A percentile compares a stretch with the other conserved stretches of the same genome.
phyloP scores from a whole-genome alignment of 148 eudicot species.

The Rhododendron kiyosumense region DNA sequence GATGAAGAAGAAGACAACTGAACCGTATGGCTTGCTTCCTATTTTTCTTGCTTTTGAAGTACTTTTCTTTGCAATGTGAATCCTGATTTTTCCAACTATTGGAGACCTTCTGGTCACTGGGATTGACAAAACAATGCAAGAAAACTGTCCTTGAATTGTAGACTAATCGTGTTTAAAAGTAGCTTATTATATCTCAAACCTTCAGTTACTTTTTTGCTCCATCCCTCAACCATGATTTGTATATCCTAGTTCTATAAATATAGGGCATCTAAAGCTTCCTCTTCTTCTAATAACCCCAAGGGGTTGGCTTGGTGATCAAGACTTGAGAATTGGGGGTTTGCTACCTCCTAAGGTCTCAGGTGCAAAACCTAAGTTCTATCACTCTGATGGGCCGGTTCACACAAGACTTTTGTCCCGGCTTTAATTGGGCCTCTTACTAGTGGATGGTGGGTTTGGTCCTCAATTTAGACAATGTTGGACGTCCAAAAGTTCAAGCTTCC shows the following conservation, averaged over 20 bases:
- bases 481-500: no score
- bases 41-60: neutral
- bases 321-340: no score
- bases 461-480: no score
- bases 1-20: constrained; percentile 30
- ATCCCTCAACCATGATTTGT: neutral
- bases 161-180: neutral
- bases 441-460: no score
- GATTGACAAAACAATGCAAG: neutral
- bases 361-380: no score
- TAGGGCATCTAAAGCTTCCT: neutral
- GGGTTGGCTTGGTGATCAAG: no score
- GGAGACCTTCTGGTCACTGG: neutral
- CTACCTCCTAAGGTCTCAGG: no score
- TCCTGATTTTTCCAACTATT: neutral
- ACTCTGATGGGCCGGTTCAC: no score
- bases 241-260: neutral
- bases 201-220: neutral
- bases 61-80: neutral
- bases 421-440: no score
- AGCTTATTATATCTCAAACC: neutral
- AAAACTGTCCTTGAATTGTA: neutral
- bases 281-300: no score
- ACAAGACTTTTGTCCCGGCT: no score
- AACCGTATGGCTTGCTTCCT: neutral